Percentiles rank a stretch among this genome's conserved stretches.
These are phyloP conservation scores for Carex parvula DNA, from an alignment of 176 grass and related monocot genomes.

Conservation along the genomic window DNA sequence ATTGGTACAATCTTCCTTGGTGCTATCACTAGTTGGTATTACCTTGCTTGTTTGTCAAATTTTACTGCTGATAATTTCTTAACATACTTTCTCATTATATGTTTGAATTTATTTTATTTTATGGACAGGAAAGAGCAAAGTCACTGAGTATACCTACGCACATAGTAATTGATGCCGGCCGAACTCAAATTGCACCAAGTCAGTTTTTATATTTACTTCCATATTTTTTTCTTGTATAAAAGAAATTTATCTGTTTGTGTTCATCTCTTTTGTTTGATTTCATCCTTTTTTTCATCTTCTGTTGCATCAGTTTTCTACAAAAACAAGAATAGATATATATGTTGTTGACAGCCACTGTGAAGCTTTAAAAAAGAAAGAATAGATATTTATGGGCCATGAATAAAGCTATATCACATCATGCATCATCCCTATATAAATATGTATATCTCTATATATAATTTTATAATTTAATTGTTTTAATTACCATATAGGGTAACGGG, in stretches of 20 bases:
- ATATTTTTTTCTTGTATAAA: neutral
- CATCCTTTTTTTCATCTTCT: neutral
- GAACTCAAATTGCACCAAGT: conserved; percentile 99
- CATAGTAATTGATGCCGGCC: conserved; percentile 90
- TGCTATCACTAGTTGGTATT: neutral
- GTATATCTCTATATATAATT: too few species aligned
- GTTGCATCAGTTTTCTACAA: neutral
- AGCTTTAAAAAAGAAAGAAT: too few species aligned
- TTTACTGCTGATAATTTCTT: neutral
- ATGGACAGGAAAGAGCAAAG: conserved; percentile 73
- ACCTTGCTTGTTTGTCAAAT: neutral
- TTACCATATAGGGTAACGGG: too few species aligned
- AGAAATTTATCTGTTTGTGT: neutral
- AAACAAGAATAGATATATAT: too few species aligned
- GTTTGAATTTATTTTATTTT: neutral
- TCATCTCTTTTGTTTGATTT: conserved; percentile 2
- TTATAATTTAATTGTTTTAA: too few species aligned
- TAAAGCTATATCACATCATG: too few species aligned
- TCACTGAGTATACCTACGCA: conserved; percentile 82
- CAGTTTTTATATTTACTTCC: conserved; percentile 26
- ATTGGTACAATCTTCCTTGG: neutral
- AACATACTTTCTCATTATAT: neutral
- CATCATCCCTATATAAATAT: too few species aligned
- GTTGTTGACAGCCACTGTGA: too few species aligned
- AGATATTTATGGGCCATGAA: too few species aligned